Percentiles rank a stretch among this genome's conserved stretches.
Evolutionary conservation across 768 basidiomycete species (phyloP).

Genomic region (Suillus tomentosus): DNA sequence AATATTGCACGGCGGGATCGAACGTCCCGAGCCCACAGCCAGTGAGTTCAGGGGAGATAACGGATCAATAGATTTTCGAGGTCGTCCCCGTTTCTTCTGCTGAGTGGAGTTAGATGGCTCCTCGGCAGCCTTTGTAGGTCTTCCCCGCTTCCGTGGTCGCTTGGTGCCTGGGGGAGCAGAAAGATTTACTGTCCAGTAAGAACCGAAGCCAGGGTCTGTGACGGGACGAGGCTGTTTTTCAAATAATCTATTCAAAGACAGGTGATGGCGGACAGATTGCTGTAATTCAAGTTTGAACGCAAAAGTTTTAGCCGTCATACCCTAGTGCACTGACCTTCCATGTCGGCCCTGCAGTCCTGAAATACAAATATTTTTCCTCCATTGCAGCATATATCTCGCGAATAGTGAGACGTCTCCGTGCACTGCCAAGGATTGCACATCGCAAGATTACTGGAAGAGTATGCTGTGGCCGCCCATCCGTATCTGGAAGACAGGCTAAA

Average conservation of each 20-base stretch:
- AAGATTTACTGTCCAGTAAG: slow-evolving; percentile 90
- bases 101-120: slow-evolving; percentile 20
- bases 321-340: slow-evolving; percentile 67
- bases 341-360: slow-evolving; percentile 76
- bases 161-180: slow-evolving; percentile 85
- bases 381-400: slow-evolving; percentile 85
- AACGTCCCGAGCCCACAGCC: slow-evolving; percentile 20
- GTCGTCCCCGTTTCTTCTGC: slow-evolving; percentile 45
- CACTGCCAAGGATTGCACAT: slow-evolving; percentile 80
- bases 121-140: slow-evolving; percentile 49
- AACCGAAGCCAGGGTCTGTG: slow-evolving; percentile 84
- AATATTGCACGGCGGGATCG: slow-evolving; percentile 23
- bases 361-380: slow-evolving; percentile 84
- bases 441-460: slow-evolving; percentile 84
- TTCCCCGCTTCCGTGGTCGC: slow-evolving; percentile 78
- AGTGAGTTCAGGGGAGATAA: slow-evolving; percentile 22
- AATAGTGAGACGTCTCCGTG: slow-evolving; percentile 75
- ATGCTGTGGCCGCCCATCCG: slow-evolving; percentile 77
- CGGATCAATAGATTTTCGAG: slow-evolving; percentile 32
- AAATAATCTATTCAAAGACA: slow-evolving; percentile 80
- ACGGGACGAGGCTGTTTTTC: slow-evolving; percentile 81
- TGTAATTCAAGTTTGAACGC: slow-evolving; percentile 29
- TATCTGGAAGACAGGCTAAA: slow-evolving; percentile 76
- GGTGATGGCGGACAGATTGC: slow-evolving; percentile 89
- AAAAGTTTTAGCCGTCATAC: slow-evolving; percentile 6